Conservation (phyloP, 1,139 yeast species). For the Protomyces lactucae-debilis region DNA sequence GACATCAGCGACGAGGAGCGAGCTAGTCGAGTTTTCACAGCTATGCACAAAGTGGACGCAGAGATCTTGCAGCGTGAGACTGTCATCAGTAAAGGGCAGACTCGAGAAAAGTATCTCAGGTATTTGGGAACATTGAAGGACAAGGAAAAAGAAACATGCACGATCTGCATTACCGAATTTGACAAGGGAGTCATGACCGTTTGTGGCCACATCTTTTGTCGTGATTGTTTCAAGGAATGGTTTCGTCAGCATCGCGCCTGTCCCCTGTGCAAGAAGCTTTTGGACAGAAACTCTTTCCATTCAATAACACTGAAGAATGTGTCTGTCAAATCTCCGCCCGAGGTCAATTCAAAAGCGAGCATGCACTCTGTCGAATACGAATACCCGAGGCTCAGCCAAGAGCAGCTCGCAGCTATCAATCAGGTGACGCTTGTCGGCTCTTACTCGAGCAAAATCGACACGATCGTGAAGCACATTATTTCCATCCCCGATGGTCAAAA, state of each 20-base stretch:
- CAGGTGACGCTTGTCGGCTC: slow-evolving; percentile 44
- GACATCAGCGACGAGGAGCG: slow-evolving; percentile 31
- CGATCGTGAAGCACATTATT: slow-evolving; percentile 60
- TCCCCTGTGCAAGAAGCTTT: slow-evolving; percentile 68
- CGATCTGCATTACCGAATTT: slow-evolving; percentile 69
- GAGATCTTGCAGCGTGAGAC: slow-evolving; percentile 13
- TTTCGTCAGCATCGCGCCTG: slow-evolving; percentile 52
- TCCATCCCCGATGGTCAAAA: slow-evolving; percentile 33
- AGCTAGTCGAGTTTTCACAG: slow-evolving; percentile 31
- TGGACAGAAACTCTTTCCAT: slow-evolving; percentile 32
- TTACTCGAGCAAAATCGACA: slow-evolving; percentile 81
- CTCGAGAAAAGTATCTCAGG: slow-evolving; percentile 55
- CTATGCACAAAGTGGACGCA: slow-evolving; percentile 22
- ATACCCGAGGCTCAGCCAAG: slow-evolving; percentile 49
- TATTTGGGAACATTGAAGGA: slow-evolving; percentile 43
- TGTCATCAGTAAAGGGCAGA: slow-evolving; percentile 30
- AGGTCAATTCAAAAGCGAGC: neutral
- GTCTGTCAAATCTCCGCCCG: neutral
- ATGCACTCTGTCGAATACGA: slow-evolving; percentile 38
- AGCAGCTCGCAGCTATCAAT: slow-evolving; percentile 48
- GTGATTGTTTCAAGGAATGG: slow-evolving; percentile 67
- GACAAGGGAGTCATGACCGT: slow-evolving; percentile 49
- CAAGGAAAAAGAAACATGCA: slow-evolving; percentile 51
- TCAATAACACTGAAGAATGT: slow-evolving; percentile 1
- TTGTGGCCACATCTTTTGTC: slow-evolving; percentile 50